Base-by-base conservation (phyloP, 371 early-diverging fungal genomes). In the Lichtheimia corymbifera region DNA sequence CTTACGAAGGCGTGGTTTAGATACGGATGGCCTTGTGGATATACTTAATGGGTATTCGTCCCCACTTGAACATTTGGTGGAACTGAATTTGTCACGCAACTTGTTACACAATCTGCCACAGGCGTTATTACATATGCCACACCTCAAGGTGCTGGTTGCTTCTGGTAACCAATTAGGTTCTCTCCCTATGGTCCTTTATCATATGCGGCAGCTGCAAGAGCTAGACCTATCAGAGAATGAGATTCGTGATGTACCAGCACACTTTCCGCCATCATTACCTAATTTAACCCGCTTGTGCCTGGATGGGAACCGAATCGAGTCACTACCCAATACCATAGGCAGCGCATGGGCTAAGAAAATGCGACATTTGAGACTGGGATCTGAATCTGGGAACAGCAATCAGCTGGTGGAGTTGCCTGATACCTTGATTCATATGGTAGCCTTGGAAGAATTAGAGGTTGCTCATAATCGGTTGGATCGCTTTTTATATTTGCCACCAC, bases 211-310 rank as follows among this genome's bases (percentile, higher is more conserved):
- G 18, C 47, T 47, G n/a, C n/a, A 18, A 7, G 47, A n/a, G 11
- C 47, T 47, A n/a, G 47, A 47, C 47, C 47, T 47, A n/a, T 47
- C 47, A 18, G 47, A 47, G 18, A 47, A 47, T 47, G 18, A 47
- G 2, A n/a, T 47, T 1, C 47, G 22, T n/a, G 22, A 22, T 22
- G 47, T 47, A 22, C 22, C 47, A 18, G 18, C 47, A 14, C 47
- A 22, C 47, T 47, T 47, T 22, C 47, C 47, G 2, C 22, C 15
- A 18, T n/a, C 47, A 18, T 11, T 47, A 22, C n/a, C 47, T 1
- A n/a, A 47, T 22, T 22, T 47, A 5, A 5, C n/a, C 5, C 18
- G n/a, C 22, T 22, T 47, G 18, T 22, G 2, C 17, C 17, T 47
- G 47, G 47, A 47, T 22, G 47, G 47, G 22, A 47, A 47, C 47